phyloP scores from a whole-genome alignment of 768 basidiomycete species.

The Lanmaoa pseudosensibilis region DNA sequence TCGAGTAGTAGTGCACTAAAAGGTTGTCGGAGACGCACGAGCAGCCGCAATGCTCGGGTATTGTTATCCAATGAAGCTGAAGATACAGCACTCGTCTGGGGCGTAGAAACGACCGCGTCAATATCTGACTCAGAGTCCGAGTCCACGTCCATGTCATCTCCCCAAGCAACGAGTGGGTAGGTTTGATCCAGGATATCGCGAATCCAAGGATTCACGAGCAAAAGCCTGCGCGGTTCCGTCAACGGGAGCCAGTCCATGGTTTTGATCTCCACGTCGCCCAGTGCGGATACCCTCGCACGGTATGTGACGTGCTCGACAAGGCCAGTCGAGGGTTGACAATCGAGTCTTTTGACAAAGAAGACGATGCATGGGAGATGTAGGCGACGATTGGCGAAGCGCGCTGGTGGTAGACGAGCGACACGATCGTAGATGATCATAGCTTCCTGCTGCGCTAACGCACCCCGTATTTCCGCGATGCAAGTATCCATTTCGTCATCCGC shows the following conservation, averaged over 20 bases:
- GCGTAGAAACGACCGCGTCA: neutral
- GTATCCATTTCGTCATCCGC: neutral
- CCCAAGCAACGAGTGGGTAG: neutral
- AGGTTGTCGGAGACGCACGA: neutral
- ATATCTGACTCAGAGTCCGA: neutral
- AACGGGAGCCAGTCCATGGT: neutral
- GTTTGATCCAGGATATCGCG: neutral
- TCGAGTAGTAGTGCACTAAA: neutral
- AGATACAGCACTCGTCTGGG: neutral
- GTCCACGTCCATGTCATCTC: neutral
- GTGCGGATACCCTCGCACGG: neutral
- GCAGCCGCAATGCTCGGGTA: neutral
- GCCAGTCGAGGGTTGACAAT: neutral
- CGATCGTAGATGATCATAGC: neutral
- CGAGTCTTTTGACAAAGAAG: neutral
- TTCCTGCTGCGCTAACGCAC: neutral
- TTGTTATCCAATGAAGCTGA: neutral
- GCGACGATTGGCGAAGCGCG: neutral
- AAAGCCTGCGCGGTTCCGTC: neutral
- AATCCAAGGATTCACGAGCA: neutral
- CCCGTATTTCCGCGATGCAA: neutral
- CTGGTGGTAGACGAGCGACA: no score
- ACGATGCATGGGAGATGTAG: neutral
- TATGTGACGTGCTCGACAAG: neutral
- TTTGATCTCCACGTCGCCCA: neutral